Conservation (phyloP, 106 monocot genomes). For the Xerophyta viscosa region DNA sequence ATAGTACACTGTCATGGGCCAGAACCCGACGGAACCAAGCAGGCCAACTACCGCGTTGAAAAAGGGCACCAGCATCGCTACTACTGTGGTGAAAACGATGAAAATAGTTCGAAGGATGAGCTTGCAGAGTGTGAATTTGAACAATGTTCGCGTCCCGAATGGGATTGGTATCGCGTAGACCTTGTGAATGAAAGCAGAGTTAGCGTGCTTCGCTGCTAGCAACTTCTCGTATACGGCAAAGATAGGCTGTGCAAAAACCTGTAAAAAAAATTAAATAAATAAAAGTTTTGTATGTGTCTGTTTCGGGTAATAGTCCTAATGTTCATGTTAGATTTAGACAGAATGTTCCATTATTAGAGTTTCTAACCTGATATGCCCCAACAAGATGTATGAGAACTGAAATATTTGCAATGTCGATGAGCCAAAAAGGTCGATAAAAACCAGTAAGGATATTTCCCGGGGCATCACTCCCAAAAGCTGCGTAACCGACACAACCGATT, state of each 20-base stretch:
- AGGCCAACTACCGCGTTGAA: conserved; percentile 68
- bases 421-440: conserved; percentile 65
- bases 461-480: conserved; percentile 58
- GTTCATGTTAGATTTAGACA: conserved; percentile 2
- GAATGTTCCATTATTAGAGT: too few species aligned
- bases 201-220: conserved; percentile 30
- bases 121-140: conserved; percentile 40
- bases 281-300: too few species aligned
- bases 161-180: conserved; percentile 32
- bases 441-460: conserved; percentile 60
- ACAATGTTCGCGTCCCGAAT: conserved; percentile 12
- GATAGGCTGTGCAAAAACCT: conserved; percentile 65
- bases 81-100: conserved; percentile 41
- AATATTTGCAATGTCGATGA: conserved; percentile 56
- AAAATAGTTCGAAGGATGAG: conserved; percentile 42
- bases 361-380: conserved; percentile 60
- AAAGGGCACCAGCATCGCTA: conserved; percentile 61
- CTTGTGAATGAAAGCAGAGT: conserved; percentile 37
- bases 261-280: too few species aligned
- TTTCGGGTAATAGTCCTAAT: too few species aligned
- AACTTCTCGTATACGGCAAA: conserved; percentile 49
- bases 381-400: conserved; percentile 50
- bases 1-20: conserved; percentile 64
- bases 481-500: conserved; percentile 51
- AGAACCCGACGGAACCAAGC: conserved; percentile 60